Evolutionary conservation across 179 eudicot species (phyloP).

Genomic region (Patellifolia procumbens): DNA sequence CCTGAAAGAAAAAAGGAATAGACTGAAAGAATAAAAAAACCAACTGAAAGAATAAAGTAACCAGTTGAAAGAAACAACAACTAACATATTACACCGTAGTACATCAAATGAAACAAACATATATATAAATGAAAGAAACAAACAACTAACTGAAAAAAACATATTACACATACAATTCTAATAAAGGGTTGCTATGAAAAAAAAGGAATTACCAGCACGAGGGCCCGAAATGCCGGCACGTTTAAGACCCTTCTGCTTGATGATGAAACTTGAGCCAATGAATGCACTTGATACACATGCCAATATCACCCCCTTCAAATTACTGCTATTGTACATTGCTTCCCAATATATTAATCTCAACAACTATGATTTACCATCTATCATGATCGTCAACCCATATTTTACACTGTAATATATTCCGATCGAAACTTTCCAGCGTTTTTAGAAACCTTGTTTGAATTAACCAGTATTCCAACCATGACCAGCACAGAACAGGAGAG

Average conservation of each 20-base stretch:
- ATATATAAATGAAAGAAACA: slow-evolving; percentile 21
- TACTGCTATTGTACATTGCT: slow-evolving; percentile 53
- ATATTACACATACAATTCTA: slow-evolving; percentile 6
- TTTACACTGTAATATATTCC: too few relatives aligned
- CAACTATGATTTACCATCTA: slow-evolving; percentile 33
- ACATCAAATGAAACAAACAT: too few relatives aligned
- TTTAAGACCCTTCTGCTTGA: slow-evolving; percentile 88
- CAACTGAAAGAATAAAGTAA: too few relatives aligned
- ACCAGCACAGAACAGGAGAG: too few relatives aligned
- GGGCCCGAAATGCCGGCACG: slow-evolving; percentile 69
- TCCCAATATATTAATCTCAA: not conserved
- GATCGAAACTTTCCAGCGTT: too few relatives aligned
- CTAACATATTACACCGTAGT: too few relatives aligned
- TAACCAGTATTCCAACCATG: too few relatives aligned
- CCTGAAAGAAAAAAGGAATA: too few relatives aligned
- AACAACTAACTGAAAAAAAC: slow-evolving; percentile 18
- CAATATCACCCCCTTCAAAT: slow-evolving; percentile 66
- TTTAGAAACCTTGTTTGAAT: too few relatives aligned
- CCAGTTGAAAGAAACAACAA: too few relatives aligned
- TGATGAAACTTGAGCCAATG: slow-evolving; percentile 85
- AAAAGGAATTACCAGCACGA: slow-evolving; percentile 83
- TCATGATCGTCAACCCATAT: slow-evolving; percentile 35
- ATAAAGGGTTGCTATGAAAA: slow-evolving; percentile 8
- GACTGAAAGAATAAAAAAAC: too few relatives aligned
- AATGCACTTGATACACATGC: slow-evolving; percentile 83